Evolutionary conservation across 345 rosid genomes (phyloP).

Genomic region (Populus davidiana): DNA sequence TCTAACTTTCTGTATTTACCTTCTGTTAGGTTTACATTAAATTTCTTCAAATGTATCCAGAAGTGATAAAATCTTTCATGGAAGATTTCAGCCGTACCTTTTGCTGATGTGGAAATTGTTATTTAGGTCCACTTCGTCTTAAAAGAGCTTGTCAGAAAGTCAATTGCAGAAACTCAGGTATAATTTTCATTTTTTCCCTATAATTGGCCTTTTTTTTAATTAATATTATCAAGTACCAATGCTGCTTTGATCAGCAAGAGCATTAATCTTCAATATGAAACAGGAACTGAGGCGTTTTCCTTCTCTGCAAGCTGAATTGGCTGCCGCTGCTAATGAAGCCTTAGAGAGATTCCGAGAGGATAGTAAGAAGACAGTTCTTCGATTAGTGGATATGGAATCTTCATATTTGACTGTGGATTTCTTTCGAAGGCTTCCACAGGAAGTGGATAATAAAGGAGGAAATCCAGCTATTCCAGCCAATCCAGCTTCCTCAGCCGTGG

Average conservation of each 20-base stretch:
- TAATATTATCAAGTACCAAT: background rate
- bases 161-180: constrained; percentile 40
- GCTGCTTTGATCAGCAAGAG: no score
- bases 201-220: background rate
- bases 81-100: background rate
- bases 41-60: background rate
- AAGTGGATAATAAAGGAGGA: constrained; percentile 34
- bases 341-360: constrained; percentile 39
- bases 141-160: constrained; percentile 41
- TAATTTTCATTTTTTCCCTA: background rate
- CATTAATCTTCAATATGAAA: background rate
- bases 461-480: constrained; percentile 2
- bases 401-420: constrained; percentile 40
- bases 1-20: background rate
- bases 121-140: constrained; percentile 38
- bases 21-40: background rate
- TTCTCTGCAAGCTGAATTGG: constrained; percentile 34
- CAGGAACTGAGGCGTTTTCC: constrained; percentile 42
- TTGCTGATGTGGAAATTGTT: background rate
- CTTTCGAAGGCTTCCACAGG: constrained; percentile 40
- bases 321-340: constrained; percentile 32
- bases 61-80: background rate
- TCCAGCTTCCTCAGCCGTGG: constrained; percentile 10
- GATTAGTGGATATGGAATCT: constrained; percentile 42
- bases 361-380: constrained; percentile 33